These are phyloP conservation scores for Phanerochaete sordida DNA, from an alignment of 768 basidiomycete species.

Conservation along the genomic window DNA sequence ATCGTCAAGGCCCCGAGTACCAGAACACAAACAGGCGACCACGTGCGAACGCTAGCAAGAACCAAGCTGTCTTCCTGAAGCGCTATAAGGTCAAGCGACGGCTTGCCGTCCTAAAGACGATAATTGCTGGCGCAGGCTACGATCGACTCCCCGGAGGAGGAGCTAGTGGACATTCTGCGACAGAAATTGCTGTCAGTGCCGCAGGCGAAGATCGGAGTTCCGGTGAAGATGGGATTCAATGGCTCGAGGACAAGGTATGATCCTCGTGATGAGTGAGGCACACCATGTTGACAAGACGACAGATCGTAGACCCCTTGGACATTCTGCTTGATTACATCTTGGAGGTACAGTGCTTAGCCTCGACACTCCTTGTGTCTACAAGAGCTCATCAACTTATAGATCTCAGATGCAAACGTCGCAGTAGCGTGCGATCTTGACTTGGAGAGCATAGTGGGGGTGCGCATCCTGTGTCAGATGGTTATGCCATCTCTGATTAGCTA, in stretches of 20 bases:
- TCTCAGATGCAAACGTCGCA: conserved; percentile 13
- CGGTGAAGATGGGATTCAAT: neutral
- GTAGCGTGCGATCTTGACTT: conserved; percentile 16
- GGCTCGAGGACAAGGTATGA: neutral
- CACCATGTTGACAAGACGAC: neutral
- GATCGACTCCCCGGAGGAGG: neutral
- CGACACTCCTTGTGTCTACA: neutral
- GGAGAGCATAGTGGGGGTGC: conserved; percentile 5
- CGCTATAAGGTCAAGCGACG: conserved; percentile 14
- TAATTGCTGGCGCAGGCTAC: neutral
- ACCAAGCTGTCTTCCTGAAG: conserved; percentile 17
- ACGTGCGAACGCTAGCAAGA: neutral
- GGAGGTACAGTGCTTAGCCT: conserved; percentile 1
- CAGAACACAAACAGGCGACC: neutral
- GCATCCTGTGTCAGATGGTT: neutral
- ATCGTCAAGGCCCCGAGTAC: neutral
- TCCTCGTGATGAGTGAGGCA: neutral
- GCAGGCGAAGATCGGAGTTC: neutral
- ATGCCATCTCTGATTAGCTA: neutral
- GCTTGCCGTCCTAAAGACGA: neutral
- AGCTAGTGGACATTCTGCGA: neutral
- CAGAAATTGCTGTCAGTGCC: neutral
- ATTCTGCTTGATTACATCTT: conserved; percentile 21
- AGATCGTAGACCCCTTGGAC: conserved; percentile 1
- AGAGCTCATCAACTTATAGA: neutral